A percentile compares a stretch with the other conserved stretches of the same genome.
phyloP scores from a whole-genome alignment of 1,139 yeast genomes.

The Neolecta irregularis region DNA sequence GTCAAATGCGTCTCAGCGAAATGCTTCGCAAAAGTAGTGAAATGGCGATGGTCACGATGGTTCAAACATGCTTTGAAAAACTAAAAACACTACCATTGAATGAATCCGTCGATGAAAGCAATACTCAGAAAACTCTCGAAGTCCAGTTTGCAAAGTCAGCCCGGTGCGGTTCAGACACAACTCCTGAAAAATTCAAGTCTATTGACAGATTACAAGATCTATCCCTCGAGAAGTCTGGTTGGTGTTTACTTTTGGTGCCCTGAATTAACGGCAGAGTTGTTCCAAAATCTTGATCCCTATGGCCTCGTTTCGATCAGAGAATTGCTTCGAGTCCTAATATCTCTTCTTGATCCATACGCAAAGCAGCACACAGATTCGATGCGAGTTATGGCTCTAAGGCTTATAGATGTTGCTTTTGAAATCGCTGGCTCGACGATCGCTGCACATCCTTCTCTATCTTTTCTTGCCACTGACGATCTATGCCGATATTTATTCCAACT shows the following conservation, averaged over 20 bases:
- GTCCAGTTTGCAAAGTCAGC: not conserved
- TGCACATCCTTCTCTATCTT: conserved; percentile 49
- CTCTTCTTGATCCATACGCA: conserved; percentile 72
- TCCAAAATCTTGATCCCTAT: conserved; percentile 40
- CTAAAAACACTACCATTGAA: conserved; percentile 33
- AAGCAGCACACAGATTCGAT: conserved; percentile 79
- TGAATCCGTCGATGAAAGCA: not conserved
- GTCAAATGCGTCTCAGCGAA: conserved; percentile 83
- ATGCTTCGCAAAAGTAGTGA: conserved; percentile 83
- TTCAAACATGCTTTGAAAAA: conserved; percentile 51
- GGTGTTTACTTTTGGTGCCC: too few relatives aligned
- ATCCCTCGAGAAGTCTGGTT: not conserved
- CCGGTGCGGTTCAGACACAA: not conserved
- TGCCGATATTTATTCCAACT: conserved; percentile 72
- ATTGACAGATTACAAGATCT: not conserved
- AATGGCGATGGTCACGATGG: conserved; percentile 57
- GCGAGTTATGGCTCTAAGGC: conserved; percentile 62
- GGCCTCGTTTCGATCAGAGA: conserved; percentile 58
- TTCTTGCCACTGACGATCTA: conserved; percentile 58
- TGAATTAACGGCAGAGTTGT: too few relatives aligned
- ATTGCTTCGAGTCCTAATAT: conserved; percentile 58
- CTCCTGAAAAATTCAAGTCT: not conserved
- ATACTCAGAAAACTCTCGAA: conserved; percentile 1
- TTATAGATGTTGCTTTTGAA: conserved; percentile 68
- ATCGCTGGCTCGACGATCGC: conserved; percentile 59